phyloP scores from a whole-genome alignment of 441 rosid species.

The Omphalea diandra region DNA sequence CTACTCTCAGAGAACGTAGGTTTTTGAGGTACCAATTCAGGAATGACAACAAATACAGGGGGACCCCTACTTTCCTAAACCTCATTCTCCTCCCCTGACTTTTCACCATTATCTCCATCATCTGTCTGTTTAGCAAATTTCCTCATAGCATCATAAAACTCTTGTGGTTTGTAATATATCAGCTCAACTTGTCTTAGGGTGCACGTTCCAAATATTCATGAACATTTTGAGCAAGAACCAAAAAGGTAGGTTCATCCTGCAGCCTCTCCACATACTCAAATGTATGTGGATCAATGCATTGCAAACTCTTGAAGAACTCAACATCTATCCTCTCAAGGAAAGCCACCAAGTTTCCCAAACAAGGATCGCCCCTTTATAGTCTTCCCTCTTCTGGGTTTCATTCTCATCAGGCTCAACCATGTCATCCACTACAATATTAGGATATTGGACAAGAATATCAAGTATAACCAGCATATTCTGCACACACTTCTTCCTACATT shows the following conservation, averaged over 20 bases:
- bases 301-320: constrained; percentile 82
- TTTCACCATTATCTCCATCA: constrained; percentile 43
- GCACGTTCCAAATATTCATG: constrained; percentile 57
- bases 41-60: constrained; percentile 51
- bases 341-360: constrained; percentile 80
- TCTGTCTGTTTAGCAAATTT: constrained; percentile 57
- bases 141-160: constrained; percentile 77
- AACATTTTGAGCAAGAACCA: constrained; percentile 66
- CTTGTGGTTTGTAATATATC: constrained; percentile 75
- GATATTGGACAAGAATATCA: constrained; percentile 57
- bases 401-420: constrained; percentile 65
- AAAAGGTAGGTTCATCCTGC: constrained; percentile 64
- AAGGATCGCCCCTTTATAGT: constrained; percentile 47
- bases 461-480: constrained; percentile 62
- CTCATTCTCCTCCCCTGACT: constrained; percentile 37
- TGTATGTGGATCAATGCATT: constrained; percentile 74
- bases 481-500: constrained; percentile 73
- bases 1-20: constrained; percentile 69
- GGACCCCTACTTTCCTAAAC: constrained; percentile 47
- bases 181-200: constrained; percentile 62
- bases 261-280: constrained; percentile 73
- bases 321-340: constrained; percentile 67
- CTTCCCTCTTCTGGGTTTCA: constrained; percentile 59
- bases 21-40: constrained; percentile 67
- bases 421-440: constrained; percentile 62